These are phyloP conservation scores for Trichosporon coremiiforme DNA, from an alignment of 1,284 basidiomycete genomes.

Conservation along the genomic window DNA sequence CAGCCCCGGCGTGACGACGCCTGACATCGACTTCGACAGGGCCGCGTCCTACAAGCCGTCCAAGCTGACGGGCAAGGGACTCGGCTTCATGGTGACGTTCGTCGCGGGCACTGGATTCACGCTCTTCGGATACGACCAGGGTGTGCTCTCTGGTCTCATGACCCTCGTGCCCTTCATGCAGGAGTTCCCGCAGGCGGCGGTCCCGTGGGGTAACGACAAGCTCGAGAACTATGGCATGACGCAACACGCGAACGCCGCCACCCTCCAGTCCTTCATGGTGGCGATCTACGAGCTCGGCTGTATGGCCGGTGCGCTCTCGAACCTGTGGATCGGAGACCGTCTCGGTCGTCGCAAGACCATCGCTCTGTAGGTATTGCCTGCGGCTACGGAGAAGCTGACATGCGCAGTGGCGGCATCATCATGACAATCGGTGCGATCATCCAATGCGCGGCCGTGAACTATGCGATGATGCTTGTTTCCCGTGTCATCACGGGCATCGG, in stretches of 20 bases:
- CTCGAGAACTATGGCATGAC: slow-evolving; percentile 14
- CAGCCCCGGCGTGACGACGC: not conserved
- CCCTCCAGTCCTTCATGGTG: slow-evolving; percentile 50
- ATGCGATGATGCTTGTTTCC: slow-evolving; percentile 57
- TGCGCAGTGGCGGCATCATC: slow-evolving; percentile 42
- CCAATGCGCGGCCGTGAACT: slow-evolving; percentile 50
- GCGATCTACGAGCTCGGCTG: slow-evolving; percentile 56
- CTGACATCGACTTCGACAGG: slow-evolving; percentile 10
- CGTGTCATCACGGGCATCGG: slow-evolving; percentile 54
- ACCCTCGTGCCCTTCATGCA: slow-evolving; percentile 42
- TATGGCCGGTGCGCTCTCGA: slow-evolving; percentile 54
- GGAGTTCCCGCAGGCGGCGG: slow-evolving; percentile 35
- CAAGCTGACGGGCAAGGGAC: slow-evolving; percentile 21
- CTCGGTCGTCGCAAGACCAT: slow-evolving; percentile 48
- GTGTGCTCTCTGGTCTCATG: slow-evolving; percentile 54
- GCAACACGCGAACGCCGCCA: slow-evolving; percentile 32
- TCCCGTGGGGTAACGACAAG: slow-evolving; percentile 13
- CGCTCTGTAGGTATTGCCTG: not conserved
- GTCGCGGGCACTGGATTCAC: slow-evolving; percentile 30
- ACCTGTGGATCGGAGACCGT: slow-evolving; percentile 54
- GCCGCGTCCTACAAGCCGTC: slow-evolving; percentile 24
- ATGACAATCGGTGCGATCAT: slow-evolving; percentile 58
- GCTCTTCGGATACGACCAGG: slow-evolving; percentile 43
- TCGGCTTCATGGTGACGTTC: slow-evolving; percentile 29
- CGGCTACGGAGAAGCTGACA: slow-evolving; percentile 3